phyloP scores from a whole-genome alignment of 2,329 filamentous ascomycete species.

The Stachybotrys chlorohalonatus region DNA sequence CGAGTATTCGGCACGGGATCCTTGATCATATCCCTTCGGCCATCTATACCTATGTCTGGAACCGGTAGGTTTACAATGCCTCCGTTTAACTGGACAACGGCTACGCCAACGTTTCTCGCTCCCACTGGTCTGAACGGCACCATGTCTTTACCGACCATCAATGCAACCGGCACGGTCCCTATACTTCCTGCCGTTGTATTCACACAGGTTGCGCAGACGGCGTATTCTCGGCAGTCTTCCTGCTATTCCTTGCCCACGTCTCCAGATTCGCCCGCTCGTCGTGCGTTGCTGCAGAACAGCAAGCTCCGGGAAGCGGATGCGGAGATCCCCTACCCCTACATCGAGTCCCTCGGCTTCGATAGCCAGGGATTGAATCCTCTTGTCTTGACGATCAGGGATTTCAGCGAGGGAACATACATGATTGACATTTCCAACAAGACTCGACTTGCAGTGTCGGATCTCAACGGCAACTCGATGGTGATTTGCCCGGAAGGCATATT shows the following conservation, averaged over 20 bases:
- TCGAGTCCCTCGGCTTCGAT: conserved; percentile 26
- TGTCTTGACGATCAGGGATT: conserved; percentile 22
- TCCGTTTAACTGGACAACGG: not conserved
- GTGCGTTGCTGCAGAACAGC: conserved; percentile 21
- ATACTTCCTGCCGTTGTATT: conserved; percentile 19
- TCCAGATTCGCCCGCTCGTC: conserved; percentile 10
- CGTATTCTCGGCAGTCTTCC: conserved; percentile 14
- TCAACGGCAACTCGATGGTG: conserved; percentile 19
- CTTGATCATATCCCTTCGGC: not conserved
- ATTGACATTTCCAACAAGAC: conserved; percentile 25
- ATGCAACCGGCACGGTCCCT: conserved; percentile 4
- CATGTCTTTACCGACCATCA: not conserved
- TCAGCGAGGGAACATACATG: conserved; percentile 14
- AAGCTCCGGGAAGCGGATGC: conserved; percentile 18
- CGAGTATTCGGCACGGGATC: not conserved
- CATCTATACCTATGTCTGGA: not conserved
- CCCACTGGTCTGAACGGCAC: not conserved
- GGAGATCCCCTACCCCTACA: conserved; percentile 23
- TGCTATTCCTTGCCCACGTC: conserved; percentile 20
- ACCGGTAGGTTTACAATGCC: not conserved
- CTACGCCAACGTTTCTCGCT: not conserved
- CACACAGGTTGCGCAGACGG: conserved; percentile 20
- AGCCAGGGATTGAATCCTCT: conserved; percentile 19
- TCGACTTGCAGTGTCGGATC: conserved; percentile 20
- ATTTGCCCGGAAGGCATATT: conserved; percentile 22